phyloP scores from a whole-genome alignment of 768 basidiomycete genomes.

The Cystofilobasidium macerans region DNA sequence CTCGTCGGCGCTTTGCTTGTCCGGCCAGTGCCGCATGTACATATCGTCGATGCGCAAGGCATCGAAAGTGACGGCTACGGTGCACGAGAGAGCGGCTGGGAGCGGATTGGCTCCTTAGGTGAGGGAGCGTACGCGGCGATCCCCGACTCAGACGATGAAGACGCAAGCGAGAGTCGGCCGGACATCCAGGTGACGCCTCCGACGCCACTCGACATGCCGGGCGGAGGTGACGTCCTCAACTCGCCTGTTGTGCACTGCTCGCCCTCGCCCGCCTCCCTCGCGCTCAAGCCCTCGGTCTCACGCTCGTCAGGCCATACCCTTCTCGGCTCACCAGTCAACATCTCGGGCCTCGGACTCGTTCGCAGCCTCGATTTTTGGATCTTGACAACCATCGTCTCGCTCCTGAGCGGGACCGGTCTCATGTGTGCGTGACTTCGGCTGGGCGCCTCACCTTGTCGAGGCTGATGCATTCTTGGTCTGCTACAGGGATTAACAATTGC shows the following conservation, averaged over 20 bases:
- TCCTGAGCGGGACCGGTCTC: conserved; percentile 65
- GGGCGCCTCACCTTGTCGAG: conserved; percentile 9
- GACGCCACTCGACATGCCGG: background rate
- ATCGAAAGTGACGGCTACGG: background rate
- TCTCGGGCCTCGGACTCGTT: conserved; percentile 47
- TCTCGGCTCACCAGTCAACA: background rate
- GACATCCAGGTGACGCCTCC: background rate
- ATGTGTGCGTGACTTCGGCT: conserved; percentile 49
- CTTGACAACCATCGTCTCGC: conserved; percentile 39
- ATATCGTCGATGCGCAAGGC: background rate
- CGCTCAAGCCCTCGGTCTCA: background rate
- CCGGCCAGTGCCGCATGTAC: conserved; percentile 49
- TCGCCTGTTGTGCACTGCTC: too few species aligned
- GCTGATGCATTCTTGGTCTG: background rate
- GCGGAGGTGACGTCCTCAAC: too few species aligned
- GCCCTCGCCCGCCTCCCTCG: background rate
- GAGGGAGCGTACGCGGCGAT: background rate
- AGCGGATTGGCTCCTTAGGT: conserved; percentile 7
- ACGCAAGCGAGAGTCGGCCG: background rate
- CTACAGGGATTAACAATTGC: conserved; percentile 62
- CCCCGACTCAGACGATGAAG: conserved; percentile 8
- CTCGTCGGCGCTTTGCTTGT: conserved; percentile 64
- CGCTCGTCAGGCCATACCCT: conserved; percentile 5
- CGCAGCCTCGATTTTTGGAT: conserved; percentile 54
- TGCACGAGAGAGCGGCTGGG: conserved; percentile 7